phyloP scores from a whole-genome alignment of 192 early-diverging fungal genomes.

The Backusella sp. region DNA sequence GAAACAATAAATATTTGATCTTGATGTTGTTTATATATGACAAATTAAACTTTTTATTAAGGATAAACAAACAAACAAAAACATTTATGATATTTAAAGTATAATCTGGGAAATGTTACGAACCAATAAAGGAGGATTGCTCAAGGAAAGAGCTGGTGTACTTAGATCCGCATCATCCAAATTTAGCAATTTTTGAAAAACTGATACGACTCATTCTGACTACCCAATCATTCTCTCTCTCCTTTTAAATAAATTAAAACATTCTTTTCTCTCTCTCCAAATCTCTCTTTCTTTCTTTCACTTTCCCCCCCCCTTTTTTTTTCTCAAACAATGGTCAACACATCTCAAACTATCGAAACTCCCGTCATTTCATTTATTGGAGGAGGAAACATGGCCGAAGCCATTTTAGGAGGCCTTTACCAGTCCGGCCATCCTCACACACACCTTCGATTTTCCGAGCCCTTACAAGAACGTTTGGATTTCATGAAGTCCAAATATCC shows the following conservation, averaged over 20 bases:
- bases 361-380: constrained; percentile 71
- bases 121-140: neutral
- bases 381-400: constrained; percentile 95
- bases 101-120: neutral
- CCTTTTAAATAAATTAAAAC: neutral
- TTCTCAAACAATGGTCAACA: neutral
- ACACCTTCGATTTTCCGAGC: constrained; percentile 79
- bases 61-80: neutral
- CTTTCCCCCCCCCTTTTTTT: neutral
- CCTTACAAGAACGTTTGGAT: constrained; percentile 59
- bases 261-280: neutral
- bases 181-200: constrained; percentile 3
- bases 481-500: constrained; percentile 67
- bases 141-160: neutral
- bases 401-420: constrained; percentile 90
- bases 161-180: neutral
- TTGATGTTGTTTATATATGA: neutral
- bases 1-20: neutral
- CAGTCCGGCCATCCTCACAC: constrained; percentile 65
- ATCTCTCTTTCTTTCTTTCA: neutral
- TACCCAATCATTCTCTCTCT: neutral
- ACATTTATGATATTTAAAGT: neutral
- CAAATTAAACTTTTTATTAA: neutral
- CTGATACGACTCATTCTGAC: constrained; percentile 7
- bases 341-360: neutral